phyloP scores from a whole-genome alignment of 306 rosid genomes.

The Vigna nakashimae region DNA sequence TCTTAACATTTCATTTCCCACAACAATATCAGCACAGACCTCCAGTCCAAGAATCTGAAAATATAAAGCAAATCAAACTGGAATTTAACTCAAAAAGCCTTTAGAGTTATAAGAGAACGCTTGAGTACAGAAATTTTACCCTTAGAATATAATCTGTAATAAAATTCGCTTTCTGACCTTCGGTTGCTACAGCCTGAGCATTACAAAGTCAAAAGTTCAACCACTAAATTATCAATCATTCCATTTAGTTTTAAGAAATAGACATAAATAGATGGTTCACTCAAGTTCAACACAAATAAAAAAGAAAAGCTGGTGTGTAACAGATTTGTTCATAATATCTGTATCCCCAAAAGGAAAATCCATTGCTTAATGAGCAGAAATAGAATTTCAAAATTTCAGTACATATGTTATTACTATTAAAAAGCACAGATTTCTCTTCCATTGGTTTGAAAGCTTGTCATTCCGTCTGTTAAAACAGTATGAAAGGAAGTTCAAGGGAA shows the following conservation, averaged over 20 bases:
- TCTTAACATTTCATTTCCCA: constrained; percentile 56
- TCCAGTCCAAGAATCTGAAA: constrained; percentile 62
- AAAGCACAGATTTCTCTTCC: background rate
- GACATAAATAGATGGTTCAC: constrained; percentile 16
- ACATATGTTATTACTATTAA: background rate
- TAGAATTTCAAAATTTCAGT: background rate
- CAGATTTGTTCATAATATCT: background rate
- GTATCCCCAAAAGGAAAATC: background rate
- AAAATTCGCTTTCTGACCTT: constrained; percentile 67
- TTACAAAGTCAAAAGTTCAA: constrained; percentile 21
- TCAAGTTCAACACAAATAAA: background rate
- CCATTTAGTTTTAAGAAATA: background rate
- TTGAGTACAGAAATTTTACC: constrained; percentile 47
- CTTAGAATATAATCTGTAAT: constrained; percentile 70
- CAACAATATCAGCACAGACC: constrained; percentile 59
- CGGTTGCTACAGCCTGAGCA: constrained; percentile 65
- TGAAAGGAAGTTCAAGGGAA: background rate
- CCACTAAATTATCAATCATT: constrained; percentile 1
- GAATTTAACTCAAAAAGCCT: background rate
- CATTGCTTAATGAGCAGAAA: background rate
- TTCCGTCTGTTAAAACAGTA: background rate
- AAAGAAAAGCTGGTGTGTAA: background rate
- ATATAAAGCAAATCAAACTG: background rate
- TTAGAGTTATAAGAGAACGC: background rate
- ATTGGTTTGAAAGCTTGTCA: background rate